phyloP scores from a whole-genome alignment of 1,139 yeast species.

The Hyphopichia burtonii region DNA sequence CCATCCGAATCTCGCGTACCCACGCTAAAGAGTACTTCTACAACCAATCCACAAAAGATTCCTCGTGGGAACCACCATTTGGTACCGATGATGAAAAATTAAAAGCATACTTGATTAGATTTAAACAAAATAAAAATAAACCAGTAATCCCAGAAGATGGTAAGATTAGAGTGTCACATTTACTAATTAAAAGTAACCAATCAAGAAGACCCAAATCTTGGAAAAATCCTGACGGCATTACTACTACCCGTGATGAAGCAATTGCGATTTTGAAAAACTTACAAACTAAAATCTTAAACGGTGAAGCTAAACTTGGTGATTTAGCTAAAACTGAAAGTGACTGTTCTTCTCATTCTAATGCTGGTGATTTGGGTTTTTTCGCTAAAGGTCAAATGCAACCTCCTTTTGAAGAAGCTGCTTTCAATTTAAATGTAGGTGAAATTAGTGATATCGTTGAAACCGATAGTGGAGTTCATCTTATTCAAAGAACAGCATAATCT shows the following conservation, averaged over 20 bases:
- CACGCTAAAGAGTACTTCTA: conserved; percentile 83
- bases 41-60: conserved; percentile 66
- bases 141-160: conserved; percentile 56
- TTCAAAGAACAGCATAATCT: conserved; percentile 76
- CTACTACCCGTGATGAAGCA: conserved; percentile 83
- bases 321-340: conserved; percentile 85
- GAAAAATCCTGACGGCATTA: conserved; percentile 71
- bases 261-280: conserved; percentile 58
- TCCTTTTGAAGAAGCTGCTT: conserved; percentile 84
- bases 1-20: conserved; percentile 72
- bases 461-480: conserved; percentile 87
- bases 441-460: conserved; percentile 81
- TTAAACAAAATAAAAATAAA: conserved; percentile 53
- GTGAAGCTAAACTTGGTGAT: conserved; percentile 68
- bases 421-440: conserved; percentile 78
- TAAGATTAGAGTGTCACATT: conserved; percentile 54
- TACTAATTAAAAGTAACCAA: conserved; percentile 77
- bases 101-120: conserved; percentile 51
- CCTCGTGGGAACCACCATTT: conserved; percentile 90
- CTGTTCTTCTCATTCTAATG: conserved; percentile 81
- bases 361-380: conserved; percentile 91
- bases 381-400: conserved; percentile 95
- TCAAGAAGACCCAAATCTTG: conserved; percentile 91
- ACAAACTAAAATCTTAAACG: conserved; percentile 62
- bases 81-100: conserved; percentile 71